These are phyloP conservation scores for Lipomyces spencermartinsiae DNA, from an alignment of 805 yeast genomes.

Conservation along the genomic window DNA sequence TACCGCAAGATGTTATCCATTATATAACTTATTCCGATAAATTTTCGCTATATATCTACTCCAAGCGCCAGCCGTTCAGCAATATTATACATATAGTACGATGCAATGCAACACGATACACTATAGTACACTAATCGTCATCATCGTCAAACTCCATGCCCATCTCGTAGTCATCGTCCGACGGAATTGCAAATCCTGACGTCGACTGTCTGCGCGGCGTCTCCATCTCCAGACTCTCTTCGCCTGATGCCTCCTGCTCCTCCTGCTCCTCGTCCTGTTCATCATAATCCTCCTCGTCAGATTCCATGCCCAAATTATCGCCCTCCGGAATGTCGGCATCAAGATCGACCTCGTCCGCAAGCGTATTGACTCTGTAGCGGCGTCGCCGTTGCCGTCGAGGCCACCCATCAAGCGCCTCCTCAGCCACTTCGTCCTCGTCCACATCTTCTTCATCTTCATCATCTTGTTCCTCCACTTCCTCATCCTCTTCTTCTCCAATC, in stretches of 20 bases:
- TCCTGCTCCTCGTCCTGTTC: slow-evolving; percentile 13
- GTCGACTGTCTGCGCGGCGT: background rate
- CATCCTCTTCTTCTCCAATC: slow-evolving; percentile 42
- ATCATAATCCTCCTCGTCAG: slow-evolving; percentile 31
- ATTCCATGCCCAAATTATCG: slow-evolving; percentile 43
- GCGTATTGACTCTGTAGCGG: slow-evolving; percentile 14
- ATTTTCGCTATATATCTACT: background rate
- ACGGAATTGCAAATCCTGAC: slow-evolving; percentile 8
- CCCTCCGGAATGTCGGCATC: slow-evolving; percentile 42
- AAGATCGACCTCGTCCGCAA: slow-evolving; percentile 39
- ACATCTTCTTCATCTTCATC: slow-evolving; percentile 39
- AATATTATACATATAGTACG: background rate
- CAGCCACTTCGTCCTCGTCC: slow-evolving; percentile 37
- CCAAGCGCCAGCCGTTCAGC: background rate
- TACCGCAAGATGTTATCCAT: background rate
- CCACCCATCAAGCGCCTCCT: slow-evolving; percentile 35
- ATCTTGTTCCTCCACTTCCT: slow-evolving; percentile 34
- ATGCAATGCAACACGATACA: background rate
- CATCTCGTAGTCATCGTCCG: slow-evolving; percentile 35
- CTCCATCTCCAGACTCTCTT: background rate
- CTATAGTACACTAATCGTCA: background rate
- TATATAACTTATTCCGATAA: background rate
- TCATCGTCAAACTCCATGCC: slow-evolving; percentile 30
- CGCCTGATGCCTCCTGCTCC: background rate
- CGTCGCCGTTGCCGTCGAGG: slow-evolving; percentile 41